phyloP scores from a whole-genome alignment of 2,329 filamentous ascomycete genomes.

The Cryphonectria parasitica region DNA sequence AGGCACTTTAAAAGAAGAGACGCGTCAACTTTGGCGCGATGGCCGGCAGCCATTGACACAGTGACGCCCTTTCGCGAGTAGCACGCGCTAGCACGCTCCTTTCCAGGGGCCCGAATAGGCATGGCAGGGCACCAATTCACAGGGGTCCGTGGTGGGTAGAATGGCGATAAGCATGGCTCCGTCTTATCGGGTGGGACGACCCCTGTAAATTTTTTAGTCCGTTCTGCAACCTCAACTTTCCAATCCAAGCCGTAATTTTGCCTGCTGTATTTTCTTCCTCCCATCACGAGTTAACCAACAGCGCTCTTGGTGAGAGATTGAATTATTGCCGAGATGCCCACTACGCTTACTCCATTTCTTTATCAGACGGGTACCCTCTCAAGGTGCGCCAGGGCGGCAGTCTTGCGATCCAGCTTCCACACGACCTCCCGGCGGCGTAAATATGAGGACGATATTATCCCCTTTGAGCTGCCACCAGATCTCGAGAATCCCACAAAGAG shows the following conservation, averaged over 20 bases:
- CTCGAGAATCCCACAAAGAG: slow-evolving; percentile 38
- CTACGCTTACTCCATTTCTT: slow-evolving; percentile 66
- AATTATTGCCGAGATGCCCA: slow-evolving; percentile 43
- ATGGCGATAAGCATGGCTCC: slow-evolving; percentile 6
- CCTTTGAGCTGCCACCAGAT: slow-evolving; percentile 52
- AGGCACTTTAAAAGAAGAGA: slow-evolving; percentile 26
- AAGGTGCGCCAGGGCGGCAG: slow-evolving; percentile 33
- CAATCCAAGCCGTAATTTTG: not conserved
- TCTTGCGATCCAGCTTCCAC: slow-evolving; percentile 36
- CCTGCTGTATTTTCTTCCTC: not conserved
- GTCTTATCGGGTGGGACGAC: slow-evolving; percentile 15
- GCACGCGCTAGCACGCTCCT: slow-evolving; percentile 26
- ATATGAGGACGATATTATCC: slow-evolving; percentile 45
- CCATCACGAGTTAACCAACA: not conserved
- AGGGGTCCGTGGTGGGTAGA: not conserved
- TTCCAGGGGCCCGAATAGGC: not conserved
- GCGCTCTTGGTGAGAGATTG: not conserved
- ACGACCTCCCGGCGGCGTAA: slow-evolving; percentile 31
- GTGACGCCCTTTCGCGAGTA: slow-evolving; percentile 22
- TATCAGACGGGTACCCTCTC: slow-evolving; percentile 69
- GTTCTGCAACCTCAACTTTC: not conserved
- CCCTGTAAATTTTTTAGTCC: slow-evolving; percentile 20
- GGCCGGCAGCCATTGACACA: not conserved
- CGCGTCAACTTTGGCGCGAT: slow-evolving; percentile 21
- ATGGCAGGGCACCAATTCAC: not conserved